Conservation (phyloP, 2,329 filamentous ascomycete genomes). For the Beauveria pseudobassiana region DNA sequence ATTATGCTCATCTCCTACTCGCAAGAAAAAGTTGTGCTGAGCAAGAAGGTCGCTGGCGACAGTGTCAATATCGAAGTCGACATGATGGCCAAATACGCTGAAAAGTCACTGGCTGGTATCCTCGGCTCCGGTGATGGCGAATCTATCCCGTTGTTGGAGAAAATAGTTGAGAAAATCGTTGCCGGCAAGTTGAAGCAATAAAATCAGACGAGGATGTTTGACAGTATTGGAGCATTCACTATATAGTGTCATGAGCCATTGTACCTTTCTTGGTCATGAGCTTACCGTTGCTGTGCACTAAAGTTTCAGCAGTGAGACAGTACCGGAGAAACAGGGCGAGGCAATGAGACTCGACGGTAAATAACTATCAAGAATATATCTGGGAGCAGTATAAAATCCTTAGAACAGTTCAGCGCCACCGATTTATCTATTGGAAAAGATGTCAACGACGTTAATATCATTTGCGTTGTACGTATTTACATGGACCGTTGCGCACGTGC, state of each 20-base stretch:
- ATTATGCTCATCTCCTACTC: slow-evolving; percentile 98
- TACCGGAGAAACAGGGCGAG: too few species aligned
- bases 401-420: too few species aligned
- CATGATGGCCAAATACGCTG: slow-evolving; percentile 76
- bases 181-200: slow-evolving; percentile 44
- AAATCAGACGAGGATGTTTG: background rate
- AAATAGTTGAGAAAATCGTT: slow-evolving; percentile 67
- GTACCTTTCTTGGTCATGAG: too few species aligned
- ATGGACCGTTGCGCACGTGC: background rate
- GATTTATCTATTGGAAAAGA: background rate
- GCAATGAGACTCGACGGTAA: too few species aligned
- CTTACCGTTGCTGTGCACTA: too few species aligned
- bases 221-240: background rate
- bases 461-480: background rate
- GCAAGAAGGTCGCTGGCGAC: slow-evolving; percentile 69
- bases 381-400: too few species aligned
- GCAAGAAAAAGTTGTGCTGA: slow-evolving; percentile 82
- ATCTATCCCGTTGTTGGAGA: slow-evolving; percentile 54
- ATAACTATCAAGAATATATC: too few species aligned
- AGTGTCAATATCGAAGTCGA: slow-evolving; percentile 90
- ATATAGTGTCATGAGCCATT: background rate
- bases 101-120: slow-evolving; percentile 74
- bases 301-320: too few species aligned
- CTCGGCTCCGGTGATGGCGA: slow-evolving; percentile 51
- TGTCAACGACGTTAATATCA: background rate